A percentile compares a stretch with the other conserved stretches of the same genome.
Evolutionary conservation across 352 stramenopile species (phyloP).

Genomic region (Phytophthora agathidicida): DNA sequence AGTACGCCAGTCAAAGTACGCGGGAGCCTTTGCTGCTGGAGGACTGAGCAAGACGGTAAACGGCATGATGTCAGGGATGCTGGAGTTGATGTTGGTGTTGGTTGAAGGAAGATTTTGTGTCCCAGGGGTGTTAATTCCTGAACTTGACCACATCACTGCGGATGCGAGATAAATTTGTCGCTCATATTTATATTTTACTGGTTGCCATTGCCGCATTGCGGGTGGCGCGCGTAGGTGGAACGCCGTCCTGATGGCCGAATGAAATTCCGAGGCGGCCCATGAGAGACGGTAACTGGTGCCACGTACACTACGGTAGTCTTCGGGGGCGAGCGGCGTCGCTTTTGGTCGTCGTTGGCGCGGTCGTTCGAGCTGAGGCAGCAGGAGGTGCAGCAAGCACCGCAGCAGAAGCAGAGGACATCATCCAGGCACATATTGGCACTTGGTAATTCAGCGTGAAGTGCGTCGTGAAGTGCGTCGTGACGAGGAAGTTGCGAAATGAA

Average conservation of each 20-base stretch:
- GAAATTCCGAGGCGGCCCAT: slow-evolving; percentile 1
- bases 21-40: not conserved
- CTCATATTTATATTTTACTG: no score
- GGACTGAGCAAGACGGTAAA: slow-evolving; percentile 8
- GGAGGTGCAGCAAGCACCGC: slow-evolving; percentile 5
- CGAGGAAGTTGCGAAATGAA: slow-evolving; percentile 11
- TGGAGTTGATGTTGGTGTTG: no score
- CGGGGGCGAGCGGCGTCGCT: not conserved
- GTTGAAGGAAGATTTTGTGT: not conserved
- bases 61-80: slow-evolving; percentile 6
- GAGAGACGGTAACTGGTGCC: slow-evolving; percentile 9
- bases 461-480: not conserved
- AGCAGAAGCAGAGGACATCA: slow-evolving; percentile 1
- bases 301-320: slow-evolving; percentile 14
- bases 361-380: slow-evolving; percentile 11
- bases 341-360: not conserved
- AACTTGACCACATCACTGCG: no score
- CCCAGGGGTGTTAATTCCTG: not conserved
- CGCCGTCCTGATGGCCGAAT: no score
- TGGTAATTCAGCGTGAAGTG: no score
- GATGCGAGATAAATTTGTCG: no score
- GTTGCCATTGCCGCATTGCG: not conserved
- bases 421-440: slow-evolving; percentile 3
- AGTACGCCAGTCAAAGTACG: slow-evolving; percentile 1
- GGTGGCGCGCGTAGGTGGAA: no score